Evolutionary conservation across 2,329 filamentous ascomycete species (phyloP).

Genomic region (Colletotrichum acutatum): DNA sequence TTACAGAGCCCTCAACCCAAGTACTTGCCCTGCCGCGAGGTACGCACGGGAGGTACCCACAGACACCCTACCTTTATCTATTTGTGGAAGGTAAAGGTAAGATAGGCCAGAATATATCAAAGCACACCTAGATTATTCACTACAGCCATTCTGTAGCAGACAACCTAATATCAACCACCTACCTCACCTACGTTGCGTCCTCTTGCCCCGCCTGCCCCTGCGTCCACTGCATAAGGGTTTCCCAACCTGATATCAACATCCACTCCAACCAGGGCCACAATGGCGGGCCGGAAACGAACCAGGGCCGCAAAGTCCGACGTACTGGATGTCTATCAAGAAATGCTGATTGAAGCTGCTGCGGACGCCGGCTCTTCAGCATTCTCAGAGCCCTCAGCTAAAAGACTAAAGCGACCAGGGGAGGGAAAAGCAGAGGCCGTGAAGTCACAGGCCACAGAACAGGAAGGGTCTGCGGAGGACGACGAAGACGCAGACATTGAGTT

Average conservation of each 20-base stretch:
- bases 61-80: too few relatives aligned
- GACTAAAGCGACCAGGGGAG: constrained; percentile 47
- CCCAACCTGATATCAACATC: not conserved
- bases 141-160: not conserved
- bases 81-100: not conserved
- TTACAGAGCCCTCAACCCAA: too few relatives aligned
- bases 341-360: constrained; percentile 61
- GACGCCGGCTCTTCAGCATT: constrained; percentile 38
- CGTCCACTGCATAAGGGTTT: not conserved
- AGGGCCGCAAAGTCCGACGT: constrained; percentile 38
- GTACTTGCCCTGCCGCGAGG: too few relatives aligned
- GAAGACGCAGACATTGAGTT: constrained; percentile 58
- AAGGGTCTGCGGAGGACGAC: constrained; percentile 45
- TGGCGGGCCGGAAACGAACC: constrained; percentile 41
- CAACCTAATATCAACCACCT: not conserved
- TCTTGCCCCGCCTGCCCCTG: not conserved
- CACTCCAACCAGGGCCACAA: constrained; percentile 5
- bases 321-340: constrained; percentile 58
- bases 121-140: not conserved
- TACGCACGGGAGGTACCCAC: too few relatives aligned
- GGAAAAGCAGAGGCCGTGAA: constrained; percentile 30
- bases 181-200: not conserved
- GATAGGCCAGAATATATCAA: not conserved
- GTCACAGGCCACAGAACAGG: constrained; percentile 9
- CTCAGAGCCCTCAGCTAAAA: constrained; percentile 54